phyloP scores from a whole-genome alignment of 495 filamentous ascomycete genomes.

The Cudoniella acicularis region DNA sequence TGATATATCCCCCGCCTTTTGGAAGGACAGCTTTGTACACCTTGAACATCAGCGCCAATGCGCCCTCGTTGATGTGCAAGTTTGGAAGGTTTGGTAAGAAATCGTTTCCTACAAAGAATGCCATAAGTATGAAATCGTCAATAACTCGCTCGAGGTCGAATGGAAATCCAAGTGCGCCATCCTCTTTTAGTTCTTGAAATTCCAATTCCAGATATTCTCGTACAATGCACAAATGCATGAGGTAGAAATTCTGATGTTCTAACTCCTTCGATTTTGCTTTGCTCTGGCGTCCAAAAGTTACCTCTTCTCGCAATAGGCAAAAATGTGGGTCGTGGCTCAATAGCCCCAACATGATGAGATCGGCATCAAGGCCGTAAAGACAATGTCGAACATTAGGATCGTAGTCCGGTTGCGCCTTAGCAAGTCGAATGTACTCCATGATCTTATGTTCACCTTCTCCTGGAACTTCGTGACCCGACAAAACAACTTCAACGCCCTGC shows the following conservation, averaged over 20 bases:
- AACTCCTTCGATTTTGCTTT: conserved; percentile 89
- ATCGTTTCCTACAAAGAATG: conserved; percentile 99
- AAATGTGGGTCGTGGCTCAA: conserved; percentile 98
- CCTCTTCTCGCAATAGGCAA: conserved; percentile 93
- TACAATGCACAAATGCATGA: conserved; percentile 96
- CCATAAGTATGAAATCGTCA: conserved; percentile 99
- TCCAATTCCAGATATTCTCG: conserved; percentile 95
- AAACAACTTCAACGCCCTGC: conserved; percentile 92
- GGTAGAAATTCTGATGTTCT: conserved; percentile 98
- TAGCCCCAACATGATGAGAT: conserved; percentile 97
- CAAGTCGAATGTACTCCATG: conserved; percentile 98
- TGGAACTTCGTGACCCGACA: conserved; percentile 98
- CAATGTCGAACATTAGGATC: conserved; percentile 96
- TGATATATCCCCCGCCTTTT: conserved; percentile 91
- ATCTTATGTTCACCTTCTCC: conserved; percentile 99
- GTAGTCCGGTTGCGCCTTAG: conserved; percentile 92
- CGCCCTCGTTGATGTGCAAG: conserved; percentile 97
- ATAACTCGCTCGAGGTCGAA: conserved; percentile 97
- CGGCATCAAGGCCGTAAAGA: conserved; percentile 94
- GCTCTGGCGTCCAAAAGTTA: conserved; percentile 86
- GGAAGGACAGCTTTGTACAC: conserved; percentile 90
- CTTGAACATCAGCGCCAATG: conserved; percentile 92
- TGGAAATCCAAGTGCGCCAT: conserved; percentile 67
- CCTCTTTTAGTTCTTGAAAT: conserved; percentile 85
- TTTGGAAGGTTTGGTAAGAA: conserved; percentile 96